A percentile compares a stretch with the other conserved stretches of the same genome.
Evolutionary conservation across 169 alveolate species (phyloP).

Genomic region (Plasmodium gallinaceum): DNA sequence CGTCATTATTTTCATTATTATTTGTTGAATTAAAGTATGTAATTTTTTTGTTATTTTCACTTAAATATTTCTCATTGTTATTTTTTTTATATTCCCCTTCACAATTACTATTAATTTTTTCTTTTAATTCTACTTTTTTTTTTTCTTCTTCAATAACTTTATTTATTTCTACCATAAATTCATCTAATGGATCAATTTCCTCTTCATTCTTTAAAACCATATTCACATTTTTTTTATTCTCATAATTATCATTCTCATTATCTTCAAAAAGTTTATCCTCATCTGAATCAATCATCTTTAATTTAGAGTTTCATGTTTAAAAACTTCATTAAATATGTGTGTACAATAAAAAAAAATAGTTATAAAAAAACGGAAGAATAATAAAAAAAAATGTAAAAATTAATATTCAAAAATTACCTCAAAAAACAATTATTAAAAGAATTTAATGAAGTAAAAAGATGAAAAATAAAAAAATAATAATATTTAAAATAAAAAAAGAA

Average conservation of each 20-base stretch:
- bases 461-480: background rate
- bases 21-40: background rate
- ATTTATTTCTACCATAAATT: constrained; percentile 74
- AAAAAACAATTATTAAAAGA: too few relatives aligned
- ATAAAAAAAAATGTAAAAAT: background rate
- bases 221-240: constrained; percentile 1
- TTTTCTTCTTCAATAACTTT: constrained; percentile 72
- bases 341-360: background rate
- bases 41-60: background rate
- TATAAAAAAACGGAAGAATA: background rate
- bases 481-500: too few relatives aligned
- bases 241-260: background rate
- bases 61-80: background rate
- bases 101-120: background rate
- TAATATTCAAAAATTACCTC: background rate
- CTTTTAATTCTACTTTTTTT: constrained; percentile 11
- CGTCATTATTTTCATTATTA: background rate
- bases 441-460: too few relatives aligned
- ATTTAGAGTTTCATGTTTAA: background rate
- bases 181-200: constrained; percentile 69
- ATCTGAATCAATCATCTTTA: constrained; percentile 34
- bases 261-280: constrained; percentile 35
- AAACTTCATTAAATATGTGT: background rate
- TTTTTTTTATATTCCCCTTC: background rate
- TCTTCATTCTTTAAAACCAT: background rate